A percentile compares a stretch with the other conserved stretches of the same genome.
phyloP scores from a whole-genome alignment of 192 early-diverging fungal genomes.

The Backusella tuberculispora region DNA sequence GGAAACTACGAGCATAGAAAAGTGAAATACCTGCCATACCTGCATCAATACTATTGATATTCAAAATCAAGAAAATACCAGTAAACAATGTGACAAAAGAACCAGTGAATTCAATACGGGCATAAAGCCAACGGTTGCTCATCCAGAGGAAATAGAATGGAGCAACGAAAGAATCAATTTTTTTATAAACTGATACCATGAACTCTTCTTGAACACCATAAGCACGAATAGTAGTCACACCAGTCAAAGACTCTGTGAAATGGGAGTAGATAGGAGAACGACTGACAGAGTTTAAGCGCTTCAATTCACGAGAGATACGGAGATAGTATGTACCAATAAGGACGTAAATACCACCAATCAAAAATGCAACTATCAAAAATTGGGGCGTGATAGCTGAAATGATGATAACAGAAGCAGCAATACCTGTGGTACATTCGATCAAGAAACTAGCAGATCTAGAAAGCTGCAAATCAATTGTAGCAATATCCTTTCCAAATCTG shows the following conservation, averaged over 20 bases:
- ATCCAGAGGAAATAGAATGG: constrained; percentile 75
- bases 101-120: constrained; percentile 56
- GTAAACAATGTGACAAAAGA: constrained; percentile 72
- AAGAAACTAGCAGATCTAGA: constrained; percentile 17
- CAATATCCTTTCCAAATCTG: constrained; percentile 72
- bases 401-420: constrained; percentile 39
- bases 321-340: constrained; percentile 70
- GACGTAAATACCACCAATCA: constrained; percentile 56
- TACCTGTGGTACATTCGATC: constrained; percentile 17
- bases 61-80: constrained; percentile 64
- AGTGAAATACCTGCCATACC: constrained; percentile 83
- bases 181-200: constrained; percentile 56
- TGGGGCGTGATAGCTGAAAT: constrained; percentile 42
- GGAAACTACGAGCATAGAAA: constrained; percentile 82
- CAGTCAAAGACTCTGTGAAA: constrained; percentile 80
- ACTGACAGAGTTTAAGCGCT: constrained; percentile 80
- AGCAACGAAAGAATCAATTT: constrained; percentile 70
- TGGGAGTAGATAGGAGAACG: constrained; percentile 80
- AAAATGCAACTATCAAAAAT: constrained; percentile 44
- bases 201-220: constrained; percentile 73
- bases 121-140: constrained; percentile 79
- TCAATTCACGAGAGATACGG: constrained; percentile 82
- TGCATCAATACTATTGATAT: constrained; percentile 58
- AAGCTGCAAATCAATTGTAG: constrained; percentile 49
- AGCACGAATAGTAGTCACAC: constrained; percentile 82